A percentile compares a stretch with the other conserved stretches of the same genome.
Conservation (phyloP, 2,329 filamentous ascomycete genomes). For the Alternaria brassicae region DNA sequence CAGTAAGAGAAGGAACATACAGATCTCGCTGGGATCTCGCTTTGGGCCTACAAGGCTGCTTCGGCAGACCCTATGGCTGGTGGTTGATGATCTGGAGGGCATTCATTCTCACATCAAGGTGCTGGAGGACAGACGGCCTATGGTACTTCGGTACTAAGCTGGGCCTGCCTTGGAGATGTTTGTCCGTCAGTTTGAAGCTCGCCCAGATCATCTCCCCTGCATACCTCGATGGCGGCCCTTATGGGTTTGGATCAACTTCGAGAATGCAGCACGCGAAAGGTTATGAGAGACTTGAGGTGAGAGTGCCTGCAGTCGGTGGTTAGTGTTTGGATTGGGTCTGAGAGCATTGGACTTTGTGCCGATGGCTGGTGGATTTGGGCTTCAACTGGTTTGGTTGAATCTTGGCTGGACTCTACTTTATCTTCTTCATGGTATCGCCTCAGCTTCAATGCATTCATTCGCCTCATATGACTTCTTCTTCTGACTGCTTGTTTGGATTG, state of each 20-base stretch:
- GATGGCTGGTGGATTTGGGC: conserved; percentile 6
- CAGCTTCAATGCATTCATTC: conserved; percentile 8
- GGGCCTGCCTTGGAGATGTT: conserved; percentile 16
- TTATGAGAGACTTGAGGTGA: conserved; percentile 7
- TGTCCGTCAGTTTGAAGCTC: background rate
- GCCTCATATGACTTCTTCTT: background rate
- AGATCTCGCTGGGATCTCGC: conserved; percentile 9
- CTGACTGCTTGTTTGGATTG: background rate
- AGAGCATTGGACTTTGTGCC: conserved; percentile 9
- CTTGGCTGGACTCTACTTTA: background rate
- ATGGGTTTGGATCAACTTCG: conserved; percentile 16
- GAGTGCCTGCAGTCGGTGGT: conserved; percentile 5
- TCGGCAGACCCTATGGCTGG: conserved; percentile 8
- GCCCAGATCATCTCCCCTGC: conserved; percentile 6
- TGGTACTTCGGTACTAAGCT: conserved; percentile 15
- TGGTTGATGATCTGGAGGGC: conserved; percentile 14
- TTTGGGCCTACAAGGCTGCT: conserved; percentile 11
- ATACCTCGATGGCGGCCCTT: conserved; percentile 15
- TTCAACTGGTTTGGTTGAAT: background rate
- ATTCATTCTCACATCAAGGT: conserved; percentile 10
- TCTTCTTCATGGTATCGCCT: conserved; percentile 4
- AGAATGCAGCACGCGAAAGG: conserved; percentile 12
- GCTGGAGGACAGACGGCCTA: conserved; percentile 22
- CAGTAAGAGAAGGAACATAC: conserved; percentile 2
- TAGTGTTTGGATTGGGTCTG: conserved; percentile 8